These are phyloP conservation scores for Pichia sp. DNA, from an alignment of 1,139 yeast species.

Conservation along the genomic window DNA sequence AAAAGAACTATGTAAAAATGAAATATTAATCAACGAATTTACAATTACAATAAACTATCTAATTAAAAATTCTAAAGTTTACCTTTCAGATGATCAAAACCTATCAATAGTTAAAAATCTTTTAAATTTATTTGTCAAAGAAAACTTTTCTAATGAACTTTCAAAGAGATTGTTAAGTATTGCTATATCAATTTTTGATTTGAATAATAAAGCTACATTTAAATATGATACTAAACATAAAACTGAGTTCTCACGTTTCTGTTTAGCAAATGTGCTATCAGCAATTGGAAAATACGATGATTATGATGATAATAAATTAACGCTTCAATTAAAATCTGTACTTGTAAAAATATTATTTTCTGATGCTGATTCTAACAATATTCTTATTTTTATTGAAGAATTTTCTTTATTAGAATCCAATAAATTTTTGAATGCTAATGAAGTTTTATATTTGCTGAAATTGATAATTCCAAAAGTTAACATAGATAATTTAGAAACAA, in stretches of 20 bases:
- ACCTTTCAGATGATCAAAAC: slow-evolving; percentile 26
- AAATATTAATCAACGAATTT: slow-evolving; percentile 9
- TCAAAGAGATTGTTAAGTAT: slow-evolving; percentile 6
- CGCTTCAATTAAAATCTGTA: slow-evolving; percentile 15
- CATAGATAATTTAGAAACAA: slow-evolving; percentile 18
- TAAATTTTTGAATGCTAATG: slow-evolving; percentile 4
- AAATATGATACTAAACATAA: slow-evolving; percentile 24
- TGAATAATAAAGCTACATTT: slow-evolving; percentile 20
- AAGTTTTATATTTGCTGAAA: slow-evolving; percentile 16
- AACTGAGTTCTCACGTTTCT: slow-evolving; percentile 19
- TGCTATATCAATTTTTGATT: slow-evolving; percentile 16
- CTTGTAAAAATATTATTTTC: slow-evolving; percentile 19
- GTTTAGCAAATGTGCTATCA: slow-evolving; percentile 20
- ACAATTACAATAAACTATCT: slow-evolving; percentile 13
- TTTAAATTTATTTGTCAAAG: slow-evolving; percentile 8
- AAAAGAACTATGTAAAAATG: slow-evolving; percentile 7
- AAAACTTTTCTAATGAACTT: slow-evolving; percentile 1
- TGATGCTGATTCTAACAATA: slow-evolving; percentile 14
- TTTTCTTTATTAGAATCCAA: slow-evolving; percentile 17
- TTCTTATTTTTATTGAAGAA: slow-evolving; percentile 20
- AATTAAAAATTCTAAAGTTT: slow-evolving; percentile 25
- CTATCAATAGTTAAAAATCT: slow-evolving; percentile 17
- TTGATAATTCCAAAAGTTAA: slow-evolving; percentile 17
- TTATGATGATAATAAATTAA: neutral
- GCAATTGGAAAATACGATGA: slow-evolving; percentile 3